Conservation (phyloP, 805 yeast genomes). For the Candida methanosorbosa region DNA sequence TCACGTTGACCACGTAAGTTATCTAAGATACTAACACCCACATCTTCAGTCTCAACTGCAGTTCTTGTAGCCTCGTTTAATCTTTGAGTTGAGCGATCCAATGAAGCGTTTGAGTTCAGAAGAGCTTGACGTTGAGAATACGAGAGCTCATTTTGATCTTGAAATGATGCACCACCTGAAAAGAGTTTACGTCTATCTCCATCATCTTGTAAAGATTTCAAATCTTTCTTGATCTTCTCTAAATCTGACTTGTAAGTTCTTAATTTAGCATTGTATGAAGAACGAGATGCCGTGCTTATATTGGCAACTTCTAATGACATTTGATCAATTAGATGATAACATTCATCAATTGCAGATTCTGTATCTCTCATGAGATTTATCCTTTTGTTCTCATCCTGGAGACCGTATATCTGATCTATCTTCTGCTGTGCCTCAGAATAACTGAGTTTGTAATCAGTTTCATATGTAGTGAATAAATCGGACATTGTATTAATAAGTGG, state of each 20-base stretch:
- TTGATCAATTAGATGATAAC: constrained; percentile 73
- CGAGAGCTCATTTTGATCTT: constrained; percentile 12
- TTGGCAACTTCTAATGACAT: constrained; percentile 81
- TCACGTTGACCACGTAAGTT: constrained; percentile 91
- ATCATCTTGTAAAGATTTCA: constrained; percentile 53
- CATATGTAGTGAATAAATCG: constrained; percentile 55
- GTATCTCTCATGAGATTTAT: constrained; percentile 47
- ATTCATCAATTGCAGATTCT: constrained; percentile 70
- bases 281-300: constrained; percentile 66
- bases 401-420: constrained; percentile 43
- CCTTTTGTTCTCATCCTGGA: constrained; percentile 38
- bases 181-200: constrained; percentile 68
- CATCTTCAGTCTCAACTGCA: constrained; percentile 85
- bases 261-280: constrained; percentile 64
- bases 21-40: constrained; percentile 84
- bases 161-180: constrained; percentile 38
- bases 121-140: constrained; percentile 76
- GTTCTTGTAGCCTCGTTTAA: constrained; percentile 80
- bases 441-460: constrained; percentile 63
- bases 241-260: constrained; percentile 60
- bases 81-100: constrained; percentile 78
- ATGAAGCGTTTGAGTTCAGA: constrained; percentile 65
- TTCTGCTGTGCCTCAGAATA: constrained; percentile 63
- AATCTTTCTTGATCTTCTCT: constrained; percentile 45
- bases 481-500: constrained; percentile 18